Percentiles rank a stretch among this genome's conserved stretches.
Evolutionary conservation across 805 yeast species (phyloP).

Genomic region (Wickerhamomyces subpelliculosus): DNA sequence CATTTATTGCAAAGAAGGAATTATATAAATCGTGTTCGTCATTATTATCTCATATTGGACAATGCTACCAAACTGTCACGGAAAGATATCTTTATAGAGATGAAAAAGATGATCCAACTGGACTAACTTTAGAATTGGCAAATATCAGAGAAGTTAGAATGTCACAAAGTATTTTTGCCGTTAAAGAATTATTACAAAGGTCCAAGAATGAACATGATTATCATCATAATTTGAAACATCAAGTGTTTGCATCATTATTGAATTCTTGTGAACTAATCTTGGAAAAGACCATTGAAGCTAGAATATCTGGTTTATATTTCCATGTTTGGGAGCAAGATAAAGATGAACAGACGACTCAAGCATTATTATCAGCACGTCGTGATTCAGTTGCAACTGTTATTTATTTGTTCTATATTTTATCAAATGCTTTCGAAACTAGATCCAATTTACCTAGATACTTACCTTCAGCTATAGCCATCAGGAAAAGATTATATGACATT

Average conservation of each 20-base stretch:
- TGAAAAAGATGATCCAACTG: slow-evolving; percentile 39
- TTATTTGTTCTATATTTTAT: slow-evolving; percentile 33
- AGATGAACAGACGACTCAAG: slow-evolving; percentile 29
- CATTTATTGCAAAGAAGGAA: slow-evolving; percentile 38
- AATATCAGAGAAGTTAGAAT: slow-evolving; percentile 42
- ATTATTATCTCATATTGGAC: slow-evolving; percentile 34
- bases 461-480: slow-evolving; percentile 36
- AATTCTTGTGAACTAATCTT: slow-evolving; percentile 31
- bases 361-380: slow-evolving; percentile 36
- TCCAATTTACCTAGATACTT: slow-evolving; percentile 34
- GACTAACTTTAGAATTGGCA: slow-evolving; percentile 33
- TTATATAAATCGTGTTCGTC: slow-evolving; percentile 32
- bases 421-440: slow-evolving; percentile 34
- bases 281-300: slow-evolving; percentile 39
- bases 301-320: slow-evolving; percentile 41
- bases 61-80: slow-evolving; percentile 39
- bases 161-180: slow-evolving; percentile 35
- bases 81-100: slow-evolving; percentile 45
- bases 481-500: slow-evolving; percentile 36
- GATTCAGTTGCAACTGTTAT: slow-evolving; percentile 42
- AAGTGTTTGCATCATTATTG: slow-evolving; percentile 27
- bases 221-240: slow-evolving; percentile 27
- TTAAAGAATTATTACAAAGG: slow-evolving; percentile 28
- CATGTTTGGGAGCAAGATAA: slow-evolving; percentile 38
- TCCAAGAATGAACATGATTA: slow-evolving; percentile 31